Evolutionary conservation across 2,329 filamentous ascomycete species (phyloP).

Genomic region (Ophiostoma perfectum): DNA sequence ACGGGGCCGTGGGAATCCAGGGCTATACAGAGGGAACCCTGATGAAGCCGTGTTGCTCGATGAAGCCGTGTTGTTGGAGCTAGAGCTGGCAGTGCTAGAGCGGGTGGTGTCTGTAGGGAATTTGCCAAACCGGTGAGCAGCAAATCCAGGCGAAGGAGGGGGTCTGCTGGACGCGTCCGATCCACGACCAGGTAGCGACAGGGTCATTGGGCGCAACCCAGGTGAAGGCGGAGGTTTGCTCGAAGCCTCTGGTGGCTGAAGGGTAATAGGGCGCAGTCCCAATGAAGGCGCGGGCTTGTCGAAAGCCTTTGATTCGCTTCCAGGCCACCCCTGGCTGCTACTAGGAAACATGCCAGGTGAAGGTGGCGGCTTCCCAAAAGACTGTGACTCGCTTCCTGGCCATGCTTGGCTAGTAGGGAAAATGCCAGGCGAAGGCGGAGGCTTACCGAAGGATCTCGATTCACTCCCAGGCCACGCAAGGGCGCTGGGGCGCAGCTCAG

Average conservation of each 20-base stretch:
- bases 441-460: conserved; percentile 30
- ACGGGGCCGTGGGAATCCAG: conserved; percentile 20
- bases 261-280: background rate
- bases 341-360: background rate
- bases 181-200: conserved; percentile 8
- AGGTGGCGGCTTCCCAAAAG: background rate
- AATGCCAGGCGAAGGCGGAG: conserved; percentile 37
- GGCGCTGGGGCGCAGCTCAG: background rate
- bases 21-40: conserved; percentile 29
- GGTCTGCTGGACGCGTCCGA: conserved; percentile 19
- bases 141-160: conserved; percentile 42
- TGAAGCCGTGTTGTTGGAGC: background rate
- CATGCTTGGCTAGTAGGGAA: conserved; percentile 27
- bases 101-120: conserved; percentile 31
- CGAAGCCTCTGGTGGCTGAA: background rate
- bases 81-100: conserved; percentile 10
- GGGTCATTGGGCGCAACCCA: background rate
- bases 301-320: background rate
- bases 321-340: background rate
- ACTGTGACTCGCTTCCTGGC: background rate
- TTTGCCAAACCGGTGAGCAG: conserved; percentile 38
- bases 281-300: background rate
- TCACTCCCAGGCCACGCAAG: background rate
- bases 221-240: conserved; percentile 2
- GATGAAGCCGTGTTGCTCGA: conserved; percentile 11